Base-by-base conservation (phyloP, 2,329 filamentous ascomycete species). In the Colletotrichum musae region DNA sequence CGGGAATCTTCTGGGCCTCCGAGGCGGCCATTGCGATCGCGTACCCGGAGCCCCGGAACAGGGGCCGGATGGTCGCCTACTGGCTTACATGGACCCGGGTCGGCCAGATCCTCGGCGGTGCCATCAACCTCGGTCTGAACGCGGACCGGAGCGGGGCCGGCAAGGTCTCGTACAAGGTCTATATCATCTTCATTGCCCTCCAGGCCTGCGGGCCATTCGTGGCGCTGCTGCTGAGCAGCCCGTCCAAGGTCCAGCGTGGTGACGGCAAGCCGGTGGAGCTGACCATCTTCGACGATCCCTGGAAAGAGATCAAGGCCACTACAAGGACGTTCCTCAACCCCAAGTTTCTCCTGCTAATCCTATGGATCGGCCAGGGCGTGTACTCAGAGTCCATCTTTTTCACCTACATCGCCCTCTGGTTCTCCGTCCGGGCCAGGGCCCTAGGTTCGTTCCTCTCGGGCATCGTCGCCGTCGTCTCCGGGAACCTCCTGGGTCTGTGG, bases 31-130 rank as follows among this genome's bases (percentile, higher is more conserved):
- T 85, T 77, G 70, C 64, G 0, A 63, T 72, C 16, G 68, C 87
- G 0, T 93, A 93, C 70, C 90, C 91, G 0, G 91, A 93, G 70
- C 89, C 90, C 0, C 86, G 86, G 60, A 90, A 91, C 36, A 84
- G 87, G 71, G 89, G 88, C 0, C 83, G 83, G 1, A 85, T 88
- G 54, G 80, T 93, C 0, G 91, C 89, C 0, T 88, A 90, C 72
- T 93, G 91, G 91, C 81, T 92, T 16, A 80, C 79, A 0, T 85
- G 81, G 82, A 24, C 90, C 86, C 1, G 90, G 88, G 73, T 87
- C 6, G 86, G 86, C 1, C 85, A 87, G 63, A 80, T 88, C 21
- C 84, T 88, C 57, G 85, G 85, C 3, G 81, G 83, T 1, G 83
- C 85, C 0, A 86, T 87, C 47, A 83, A 86, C 16, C 80, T 87